A percentile compares a stretch with the other conserved stretches of the same genome.
phyloP scores from a whole-genome alignment of 805 yeast species.

The Candida sonorensis region DNA sequence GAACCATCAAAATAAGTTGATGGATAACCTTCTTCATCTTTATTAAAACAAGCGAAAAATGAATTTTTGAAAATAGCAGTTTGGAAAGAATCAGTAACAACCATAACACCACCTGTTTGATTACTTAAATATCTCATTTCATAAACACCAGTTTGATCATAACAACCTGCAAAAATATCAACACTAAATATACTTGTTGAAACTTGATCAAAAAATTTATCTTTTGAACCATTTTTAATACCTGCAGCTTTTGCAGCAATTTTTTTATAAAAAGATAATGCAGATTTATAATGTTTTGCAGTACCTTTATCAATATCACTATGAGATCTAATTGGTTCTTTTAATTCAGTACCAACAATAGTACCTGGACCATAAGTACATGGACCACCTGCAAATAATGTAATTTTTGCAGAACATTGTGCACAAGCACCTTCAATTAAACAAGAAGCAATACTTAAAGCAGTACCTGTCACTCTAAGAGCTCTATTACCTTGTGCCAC shows the following conservation, averaged over 20 bases:
- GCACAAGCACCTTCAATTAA: constrained; percentile 77
- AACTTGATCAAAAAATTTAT: constrained; percentile 29
- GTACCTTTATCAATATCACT: constrained; percentile 89
- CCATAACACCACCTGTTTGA: constrained; percentile 83
- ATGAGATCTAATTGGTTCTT: constrained; percentile 96
- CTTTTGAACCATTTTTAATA: constrained; percentile 28
- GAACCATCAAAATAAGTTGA: constrained; percentile 88
- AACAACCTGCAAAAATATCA: constrained; percentile 91
- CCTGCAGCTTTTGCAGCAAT: constrained; percentile 67
- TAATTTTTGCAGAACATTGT: constrained; percentile 81
- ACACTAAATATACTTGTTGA: constrained; percentile 65
- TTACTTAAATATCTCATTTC: constrained; percentile 87
- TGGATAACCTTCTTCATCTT: constrained; percentile 82
- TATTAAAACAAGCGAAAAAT: constrained; percentile 76
- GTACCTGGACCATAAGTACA: constrained; percentile 93
- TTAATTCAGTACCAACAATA: constrained; percentile 84
- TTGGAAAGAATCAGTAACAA: constrained; percentile 88
- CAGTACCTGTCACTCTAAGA: constrained; percentile 88
- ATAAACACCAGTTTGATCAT: constrained; percentile 90
- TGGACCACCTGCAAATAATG: constrained; percentile 91
- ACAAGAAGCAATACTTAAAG: constrained; percentile 76
- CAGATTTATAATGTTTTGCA: constrained; percentile 83
- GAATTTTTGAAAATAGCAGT: constrained; percentile 93
- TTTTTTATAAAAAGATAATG: constrained; percentile 71
- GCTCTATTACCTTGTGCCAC: constrained; percentile 80